Conservation (phyloP, 768 basidiomycete genomes). For the Suillus ampliporus region DNA sequence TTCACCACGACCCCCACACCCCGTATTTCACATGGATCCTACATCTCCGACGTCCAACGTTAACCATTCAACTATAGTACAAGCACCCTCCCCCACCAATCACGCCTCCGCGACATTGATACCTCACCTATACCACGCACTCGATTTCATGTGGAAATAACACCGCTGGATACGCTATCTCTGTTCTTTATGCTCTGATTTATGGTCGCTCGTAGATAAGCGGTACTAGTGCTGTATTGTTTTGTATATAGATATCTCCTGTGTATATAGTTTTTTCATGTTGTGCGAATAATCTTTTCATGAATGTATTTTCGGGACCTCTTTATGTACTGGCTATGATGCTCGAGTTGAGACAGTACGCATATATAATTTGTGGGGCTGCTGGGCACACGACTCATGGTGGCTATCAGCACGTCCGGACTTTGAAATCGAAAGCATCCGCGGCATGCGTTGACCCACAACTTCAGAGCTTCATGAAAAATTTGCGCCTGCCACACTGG, state of each 20-base stretch:
- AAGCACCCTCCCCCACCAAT: neutral
- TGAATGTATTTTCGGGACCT: neutral
- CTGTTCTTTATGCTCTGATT: slow-evolving; percentile 3
- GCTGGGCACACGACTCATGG: neutral
- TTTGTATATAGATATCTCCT: slow-evolving; percentile 8
- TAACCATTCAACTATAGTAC: neutral
- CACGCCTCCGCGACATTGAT: neutral
- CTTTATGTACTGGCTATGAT: no score
- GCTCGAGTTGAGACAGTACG: no score
- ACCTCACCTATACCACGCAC: slow-evolving; percentile 3
- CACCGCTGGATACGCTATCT: neutral
- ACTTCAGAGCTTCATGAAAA: neutral
- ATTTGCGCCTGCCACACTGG: neutral
- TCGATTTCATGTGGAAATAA: neutral
- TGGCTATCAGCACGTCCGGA: neutral
- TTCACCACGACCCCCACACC: neutral
- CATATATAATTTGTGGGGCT: neutral
- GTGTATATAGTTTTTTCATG: neutral
- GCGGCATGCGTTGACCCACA: neutral
- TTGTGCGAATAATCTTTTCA: neutral
- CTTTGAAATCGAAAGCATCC: neutral
- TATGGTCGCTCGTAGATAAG: neutral
- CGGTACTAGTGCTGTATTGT: neutral
- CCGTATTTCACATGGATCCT: neutral
- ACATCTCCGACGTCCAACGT: neutral